Conservation (phyloP, 345 rosid genomes). For the Microthlaspi erraticum region DNA sequence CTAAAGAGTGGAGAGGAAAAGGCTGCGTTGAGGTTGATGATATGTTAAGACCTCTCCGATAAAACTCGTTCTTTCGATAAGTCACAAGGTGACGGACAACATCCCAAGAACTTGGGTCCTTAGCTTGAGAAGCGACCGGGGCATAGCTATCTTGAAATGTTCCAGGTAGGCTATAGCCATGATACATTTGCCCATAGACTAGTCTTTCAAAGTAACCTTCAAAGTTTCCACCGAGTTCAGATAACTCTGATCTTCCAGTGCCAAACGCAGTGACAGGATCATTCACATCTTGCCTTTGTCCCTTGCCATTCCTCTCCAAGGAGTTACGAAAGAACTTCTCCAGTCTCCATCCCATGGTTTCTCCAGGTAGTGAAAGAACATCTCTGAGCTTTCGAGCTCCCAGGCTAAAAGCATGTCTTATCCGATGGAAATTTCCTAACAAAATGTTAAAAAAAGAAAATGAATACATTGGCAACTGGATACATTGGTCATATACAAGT, state of each 20-base stretch:
- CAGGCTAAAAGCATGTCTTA: slow-evolving; percentile 63
- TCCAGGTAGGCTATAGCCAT: slow-evolving; percentile 44
- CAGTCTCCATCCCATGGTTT: slow-evolving; percentile 60
- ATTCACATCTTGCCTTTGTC: slow-evolving; percentile 73
- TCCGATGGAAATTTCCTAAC: slow-evolving; percentile 72
- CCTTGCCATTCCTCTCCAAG: slow-evolving; percentile 83
- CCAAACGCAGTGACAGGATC: slow-evolving; percentile 81
- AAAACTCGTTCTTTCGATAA: slow-evolving; percentile 34
- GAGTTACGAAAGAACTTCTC: slow-evolving; percentile 70
- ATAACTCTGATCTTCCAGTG: slow-evolving; percentile 62
- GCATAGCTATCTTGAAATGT: slow-evolving; percentile 23
- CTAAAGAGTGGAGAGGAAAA: slow-evolving; percentile 34
- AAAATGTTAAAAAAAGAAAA: background rate
- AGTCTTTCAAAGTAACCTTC: slow-evolving; percentile 51
- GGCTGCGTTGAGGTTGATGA: slow-evolving; percentile 50
- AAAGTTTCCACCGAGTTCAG: slow-evolving; percentile 71
- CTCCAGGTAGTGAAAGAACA: slow-evolving; percentile 66
- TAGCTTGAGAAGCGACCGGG: slow-evolving; percentile 43
- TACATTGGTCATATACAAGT: background rate
- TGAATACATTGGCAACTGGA: background rate
- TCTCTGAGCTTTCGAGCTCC: slow-evolving; percentile 64
- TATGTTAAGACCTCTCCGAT: slow-evolving; percentile 45
- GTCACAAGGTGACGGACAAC: slow-evolving; percentile 39
- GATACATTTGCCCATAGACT: slow-evolving; percentile 61
- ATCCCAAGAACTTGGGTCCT: slow-evolving; percentile 45